Conservation (phyloP, 106 monocot genomes). For the Posidonia australis region DNA sequence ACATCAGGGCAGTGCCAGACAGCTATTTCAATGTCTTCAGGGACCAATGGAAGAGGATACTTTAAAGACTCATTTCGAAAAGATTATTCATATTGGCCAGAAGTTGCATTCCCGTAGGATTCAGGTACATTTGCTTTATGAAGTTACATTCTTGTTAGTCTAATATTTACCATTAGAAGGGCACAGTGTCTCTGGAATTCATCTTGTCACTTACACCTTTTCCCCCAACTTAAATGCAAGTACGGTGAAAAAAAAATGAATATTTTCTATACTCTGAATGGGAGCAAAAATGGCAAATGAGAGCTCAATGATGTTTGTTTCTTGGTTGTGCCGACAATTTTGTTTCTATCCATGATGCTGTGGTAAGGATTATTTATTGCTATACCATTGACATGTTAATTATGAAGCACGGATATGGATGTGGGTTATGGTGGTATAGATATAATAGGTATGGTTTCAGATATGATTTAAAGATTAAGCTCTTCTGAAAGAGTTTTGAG, state of each 20-base stretch:
- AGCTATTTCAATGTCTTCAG: conserved; percentile 85
- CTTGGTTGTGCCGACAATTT: too few relatives aligned
- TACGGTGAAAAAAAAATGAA: neutral
- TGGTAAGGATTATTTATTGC: too few relatives aligned
- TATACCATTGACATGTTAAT: too few relatives aligned
- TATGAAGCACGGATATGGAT: too few relatives aligned
- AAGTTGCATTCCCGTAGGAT: conserved; percentile 41
- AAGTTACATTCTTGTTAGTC: neutral
- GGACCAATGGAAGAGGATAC: conserved; percentile 94
- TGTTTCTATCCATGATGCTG: too few relatives aligned
- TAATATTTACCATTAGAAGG: neutral
- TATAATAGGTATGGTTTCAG: too few relatives aligned
- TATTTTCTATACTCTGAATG: too few relatives aligned
- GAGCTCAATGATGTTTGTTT: too few relatives aligned
- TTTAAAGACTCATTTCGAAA: conserved; percentile 82
- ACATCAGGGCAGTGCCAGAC: conserved; percentile 87
- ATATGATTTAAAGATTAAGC: too few relatives aligned
- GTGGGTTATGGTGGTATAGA: too few relatives aligned
- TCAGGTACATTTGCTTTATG: conserved; percentile 27
- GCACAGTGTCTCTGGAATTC: neutral
- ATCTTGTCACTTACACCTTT: neutral
- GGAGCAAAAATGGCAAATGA: too few relatives aligned
- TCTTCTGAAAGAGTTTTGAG: too few relatives aligned
- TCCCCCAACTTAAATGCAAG: neutral
- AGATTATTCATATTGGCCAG: conserved; percentile 66